These are phyloP conservation scores for Tetrahymena borealis DNA, from an alignment of 73 alveolate genomes.

Conservation along the genomic window DNA sequence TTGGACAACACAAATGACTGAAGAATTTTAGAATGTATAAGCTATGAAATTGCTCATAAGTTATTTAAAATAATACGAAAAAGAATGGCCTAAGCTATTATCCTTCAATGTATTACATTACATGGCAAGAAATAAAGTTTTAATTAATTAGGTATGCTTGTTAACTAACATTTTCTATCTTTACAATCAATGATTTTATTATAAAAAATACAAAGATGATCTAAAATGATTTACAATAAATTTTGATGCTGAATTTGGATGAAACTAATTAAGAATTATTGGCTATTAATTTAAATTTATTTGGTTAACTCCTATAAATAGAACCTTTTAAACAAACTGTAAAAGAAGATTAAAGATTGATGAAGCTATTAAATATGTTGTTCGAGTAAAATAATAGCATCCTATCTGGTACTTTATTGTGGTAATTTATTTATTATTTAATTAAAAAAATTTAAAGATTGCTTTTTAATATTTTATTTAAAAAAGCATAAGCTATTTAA, in stretches of 20 bases:
- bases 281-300: not conserved
- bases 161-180: not conserved
- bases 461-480: not conserved
- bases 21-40: not conserved
- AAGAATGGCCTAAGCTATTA: not conserved
- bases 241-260: not conserved
- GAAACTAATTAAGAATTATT: not conserved
- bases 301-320: not conserved
- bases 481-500: not conserved
- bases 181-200: not conserved
- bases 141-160: not conserved
- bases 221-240: not conserved
- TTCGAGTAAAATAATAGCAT: not conserved
- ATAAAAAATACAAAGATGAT: not conserved
- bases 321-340: not conserved
- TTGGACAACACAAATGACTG: not conserved
- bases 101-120: not conserved
- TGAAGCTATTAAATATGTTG: not conserved
- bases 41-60: not conserved
- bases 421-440: not conserved
- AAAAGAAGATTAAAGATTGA: not conserved
- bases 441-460: not conserved
- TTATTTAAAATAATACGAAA: not conserved
- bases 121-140: not conserved
- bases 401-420: not conserved